phyloP scores from a whole-genome alignment of 2,329 filamentous ascomycete species.

The Bipolaris gigantea region DNA sequence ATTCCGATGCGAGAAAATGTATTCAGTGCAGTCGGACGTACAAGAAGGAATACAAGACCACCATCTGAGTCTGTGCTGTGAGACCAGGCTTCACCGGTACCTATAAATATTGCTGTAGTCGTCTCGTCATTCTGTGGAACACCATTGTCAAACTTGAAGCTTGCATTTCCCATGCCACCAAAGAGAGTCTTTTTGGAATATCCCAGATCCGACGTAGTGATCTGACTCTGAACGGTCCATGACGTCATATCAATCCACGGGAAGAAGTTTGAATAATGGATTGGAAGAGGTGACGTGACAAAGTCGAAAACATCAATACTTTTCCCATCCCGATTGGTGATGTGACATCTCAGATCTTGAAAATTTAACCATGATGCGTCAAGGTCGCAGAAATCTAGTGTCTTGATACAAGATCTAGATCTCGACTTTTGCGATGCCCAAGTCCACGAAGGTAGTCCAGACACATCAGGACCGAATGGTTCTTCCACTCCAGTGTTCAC shows the following conservation, averaged over 20 bases:
- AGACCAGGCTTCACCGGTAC: not conserved
- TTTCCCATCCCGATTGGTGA: not conserved
- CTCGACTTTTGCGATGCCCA: not conserved
- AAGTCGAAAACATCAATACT: not conserved
- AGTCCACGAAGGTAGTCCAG: not conserved
- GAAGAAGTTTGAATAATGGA: not conserved
- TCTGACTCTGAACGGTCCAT: not conserved
- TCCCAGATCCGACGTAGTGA: too few relatives aligned
- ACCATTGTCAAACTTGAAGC: not conserved
- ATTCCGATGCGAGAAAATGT: not conserved
- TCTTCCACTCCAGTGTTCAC: not conserved
- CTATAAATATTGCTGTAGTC: not conserved
- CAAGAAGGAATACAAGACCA: not conserved
- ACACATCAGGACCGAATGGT: too few relatives aligned
- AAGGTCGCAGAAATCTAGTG: not conserved
- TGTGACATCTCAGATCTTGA: not conserved
- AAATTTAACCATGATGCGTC: too few relatives aligned
- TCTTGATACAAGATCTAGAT: too few relatives aligned
- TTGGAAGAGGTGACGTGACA: not conserved
- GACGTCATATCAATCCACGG: not conserved
- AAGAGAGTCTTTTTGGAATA: not conserved
- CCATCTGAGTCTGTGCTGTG: too few relatives aligned
- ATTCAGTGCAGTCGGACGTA: not conserved
- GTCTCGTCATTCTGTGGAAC: not conserved
- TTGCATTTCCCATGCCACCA: not conserved